Conservation (phyloP, 2,329 filamentous ascomycete species). For the Cercospora sesami region DNA sequence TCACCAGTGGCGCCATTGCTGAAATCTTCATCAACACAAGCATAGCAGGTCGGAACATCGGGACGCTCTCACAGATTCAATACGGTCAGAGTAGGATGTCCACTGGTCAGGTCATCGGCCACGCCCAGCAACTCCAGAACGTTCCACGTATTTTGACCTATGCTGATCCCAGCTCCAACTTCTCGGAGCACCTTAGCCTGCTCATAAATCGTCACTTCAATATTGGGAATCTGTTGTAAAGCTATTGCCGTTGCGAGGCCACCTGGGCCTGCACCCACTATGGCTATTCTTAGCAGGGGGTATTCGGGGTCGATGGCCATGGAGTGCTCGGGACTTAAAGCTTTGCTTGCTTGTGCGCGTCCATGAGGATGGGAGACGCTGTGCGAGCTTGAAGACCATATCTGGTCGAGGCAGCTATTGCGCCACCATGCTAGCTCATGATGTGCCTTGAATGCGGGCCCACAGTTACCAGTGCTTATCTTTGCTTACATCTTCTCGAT, state of each 20-base stretch:
- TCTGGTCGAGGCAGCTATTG: not conserved
- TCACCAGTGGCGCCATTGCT: slow-evolving; percentile 26
- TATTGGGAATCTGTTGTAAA: slow-evolving; percentile 44
- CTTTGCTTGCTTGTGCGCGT: not conserved
- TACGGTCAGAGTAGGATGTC: slow-evolving; percentile 25
- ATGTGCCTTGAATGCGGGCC: not conserved
- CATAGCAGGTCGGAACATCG: not conserved
- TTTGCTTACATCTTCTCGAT: not conserved
- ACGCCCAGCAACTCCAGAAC: slow-evolving; percentile 51
- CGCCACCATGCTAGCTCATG: slow-evolving; percentile 9
- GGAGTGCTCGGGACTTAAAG: not conserved
- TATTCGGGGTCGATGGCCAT: slow-evolving; percentile 7
- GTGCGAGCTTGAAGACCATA: not conserved
- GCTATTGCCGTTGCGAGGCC: slow-evolving; percentile 49
- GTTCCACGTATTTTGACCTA: slow-evolving; percentile 51
- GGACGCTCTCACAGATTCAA: slow-evolving; percentile 17
- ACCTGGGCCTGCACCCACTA: slow-evolving; percentile 41
- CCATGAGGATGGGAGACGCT: not conserved
- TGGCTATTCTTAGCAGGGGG: slow-evolving; percentile 32
- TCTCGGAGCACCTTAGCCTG: slow-evolving; percentile 49
- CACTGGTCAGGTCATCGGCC: slow-evolving; percentile 39
- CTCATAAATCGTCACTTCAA: slow-evolving; percentile 50
- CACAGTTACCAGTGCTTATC: not conserved
- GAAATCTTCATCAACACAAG: not conserved
- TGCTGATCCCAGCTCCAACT: slow-evolving; percentile 51